Percentiles rank a stretch among this genome's conserved stretches.
phyloP scores from a whole-genome alignment of 768 basidiomycete genomes.

The Mrakia blollopis region DNA sequence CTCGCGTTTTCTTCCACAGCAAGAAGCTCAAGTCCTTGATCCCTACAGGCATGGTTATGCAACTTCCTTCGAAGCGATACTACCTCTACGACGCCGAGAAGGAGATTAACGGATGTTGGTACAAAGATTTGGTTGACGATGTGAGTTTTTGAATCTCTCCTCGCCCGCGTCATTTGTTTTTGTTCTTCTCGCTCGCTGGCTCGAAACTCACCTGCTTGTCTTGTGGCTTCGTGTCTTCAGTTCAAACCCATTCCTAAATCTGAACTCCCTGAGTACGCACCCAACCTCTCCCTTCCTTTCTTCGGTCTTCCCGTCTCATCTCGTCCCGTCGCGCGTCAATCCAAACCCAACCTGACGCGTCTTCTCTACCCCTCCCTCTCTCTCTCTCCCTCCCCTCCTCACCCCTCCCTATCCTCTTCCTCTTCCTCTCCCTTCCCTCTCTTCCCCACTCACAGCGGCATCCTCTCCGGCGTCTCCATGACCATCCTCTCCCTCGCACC shows the following conservation, averaged over 20 bases:
- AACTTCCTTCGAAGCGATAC: slow-evolving; percentile 22
- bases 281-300: not conserved
- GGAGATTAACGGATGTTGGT: slow-evolving; percentile 21
- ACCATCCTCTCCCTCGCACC: slow-evolving; percentile 27
- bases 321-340: too few relatives aligned
- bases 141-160: slow-evolving; percentile 6
- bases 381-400: not conserved
- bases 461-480: slow-evolving; percentile 11
- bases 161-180: not conserved
- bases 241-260: slow-evolving; percentile 6
- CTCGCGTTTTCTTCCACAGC: not conserved
- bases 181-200: not conserved
- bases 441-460: not conserved
- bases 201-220: not conserved
- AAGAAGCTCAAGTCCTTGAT: slow-evolving; percentile 24
- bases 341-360: not conserved
- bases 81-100: slow-evolving; percentile 11
- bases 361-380: not conserved
- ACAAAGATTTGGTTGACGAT: slow-evolving; percentile 22
- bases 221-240: not conserved
- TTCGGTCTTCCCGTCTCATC: not conserved
- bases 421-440: not conserved
- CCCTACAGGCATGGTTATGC: slow-evolving; percentile 26
- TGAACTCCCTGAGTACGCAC: slow-evolving; percentile 1
- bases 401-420: too few relatives aligned